phyloP scores from a whole-genome alignment of 2,329 filamentous ascomycete genomes.

The Cladosporium austrohemisphaericum region DNA sequence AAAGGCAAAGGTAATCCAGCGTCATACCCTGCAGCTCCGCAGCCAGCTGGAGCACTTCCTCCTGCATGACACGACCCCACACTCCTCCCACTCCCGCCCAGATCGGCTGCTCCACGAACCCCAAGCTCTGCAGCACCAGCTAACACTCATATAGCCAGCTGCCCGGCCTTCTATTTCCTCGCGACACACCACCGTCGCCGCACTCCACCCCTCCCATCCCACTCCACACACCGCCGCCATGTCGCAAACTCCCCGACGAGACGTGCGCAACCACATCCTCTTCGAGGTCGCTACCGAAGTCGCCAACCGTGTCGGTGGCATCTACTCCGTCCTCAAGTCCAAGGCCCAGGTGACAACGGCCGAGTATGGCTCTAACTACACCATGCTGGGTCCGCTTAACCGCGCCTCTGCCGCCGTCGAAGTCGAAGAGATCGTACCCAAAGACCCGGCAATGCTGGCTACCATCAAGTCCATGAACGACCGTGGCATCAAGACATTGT shows the following conservation, averaged over 20 bases:
- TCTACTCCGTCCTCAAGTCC: constrained; percentile 98
- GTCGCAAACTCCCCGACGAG: constrained; percentile 47
- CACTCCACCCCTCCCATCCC: neutral
- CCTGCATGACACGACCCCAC: neutral
- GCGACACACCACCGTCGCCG: neutral
- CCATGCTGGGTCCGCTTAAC: constrained; percentile 90
- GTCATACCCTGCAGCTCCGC: constrained; percentile 6
- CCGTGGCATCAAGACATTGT: constrained; percentile 82
- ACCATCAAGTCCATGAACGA: constrained; percentile 93
- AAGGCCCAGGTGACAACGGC: constrained; percentile 96
- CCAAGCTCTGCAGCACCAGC: neutral
- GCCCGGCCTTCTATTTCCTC: neutral
- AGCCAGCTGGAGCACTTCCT: neutral
- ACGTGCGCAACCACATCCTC: constrained; percentile 92
- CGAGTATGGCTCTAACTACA: constrained; percentile 97
- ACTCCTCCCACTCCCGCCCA: constrained; percentile 2
- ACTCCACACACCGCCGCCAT: constrained; percentile 23
- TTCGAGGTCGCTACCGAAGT: constrained; percentile 98
- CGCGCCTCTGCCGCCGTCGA: constrained; percentile 92
- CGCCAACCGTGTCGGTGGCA: constrained; percentile 95
- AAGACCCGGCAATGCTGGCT: constrained; percentile 69
- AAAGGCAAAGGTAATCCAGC: constrained; percentile 11
- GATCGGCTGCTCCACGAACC: neutral
- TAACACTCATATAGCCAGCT: constrained; percentile 8
- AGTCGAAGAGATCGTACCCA: constrained; percentile 87